Evolutionary conservation across 768 basidiomycete species (phyloP).

Genomic region (Leccinum incarnatum): DNA sequence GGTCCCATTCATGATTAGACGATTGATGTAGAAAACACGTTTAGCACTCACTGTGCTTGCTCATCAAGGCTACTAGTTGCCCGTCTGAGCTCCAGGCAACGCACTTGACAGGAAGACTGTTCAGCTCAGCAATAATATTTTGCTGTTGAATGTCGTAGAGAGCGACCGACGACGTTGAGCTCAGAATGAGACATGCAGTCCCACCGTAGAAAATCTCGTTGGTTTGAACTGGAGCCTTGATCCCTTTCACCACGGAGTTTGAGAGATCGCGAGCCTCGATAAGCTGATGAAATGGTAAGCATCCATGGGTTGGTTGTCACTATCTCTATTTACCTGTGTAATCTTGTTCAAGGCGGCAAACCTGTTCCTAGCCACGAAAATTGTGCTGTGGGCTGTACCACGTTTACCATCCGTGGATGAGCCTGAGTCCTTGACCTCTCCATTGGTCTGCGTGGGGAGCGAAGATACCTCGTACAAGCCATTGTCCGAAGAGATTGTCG

Average conservation of each 20-base stretch:
- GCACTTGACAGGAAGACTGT: slow-evolving; percentile 97
- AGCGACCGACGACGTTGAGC: slow-evolving; percentile 81
- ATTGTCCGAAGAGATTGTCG: slow-evolving; percentile 89
- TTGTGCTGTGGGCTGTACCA: slow-evolving; percentile 82
- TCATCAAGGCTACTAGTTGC: slow-evolving; percentile 86
- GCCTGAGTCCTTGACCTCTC: slow-evolving; percentile 90
- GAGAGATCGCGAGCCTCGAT: slow-evolving; percentile 95
- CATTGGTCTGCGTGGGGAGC: slow-evolving; percentile 64
- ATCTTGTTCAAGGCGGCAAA: slow-evolving; percentile 92
- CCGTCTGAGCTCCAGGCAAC: slow-evolving; percentile 92
- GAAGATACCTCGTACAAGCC: slow-evolving; percentile 89
- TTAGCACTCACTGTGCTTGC: slow-evolving; percentile 87
- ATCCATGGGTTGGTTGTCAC: neutral
- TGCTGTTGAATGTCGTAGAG: slow-evolving; percentile 99
- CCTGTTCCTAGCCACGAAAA: slow-evolving; percentile 96
- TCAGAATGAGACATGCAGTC: slow-evolving; percentile 89
- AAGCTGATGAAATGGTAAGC: slow-evolving; percentile 39
- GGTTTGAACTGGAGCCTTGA: slow-evolving; percentile 92
- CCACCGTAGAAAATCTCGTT: slow-evolving; percentile 99
- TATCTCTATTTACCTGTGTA: slow-evolving; percentile 56
- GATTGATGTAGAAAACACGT: neutral
- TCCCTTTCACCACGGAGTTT: slow-evolving; percentile 90
- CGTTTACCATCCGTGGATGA: slow-evolving; percentile 90
- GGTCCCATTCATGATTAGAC: slow-evolving; percentile 11
- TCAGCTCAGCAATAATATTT: slow-evolving; percentile 88